Conservation (phyloP, 1,284 basidiomycete species). For the Irpex sp. region DNA sequence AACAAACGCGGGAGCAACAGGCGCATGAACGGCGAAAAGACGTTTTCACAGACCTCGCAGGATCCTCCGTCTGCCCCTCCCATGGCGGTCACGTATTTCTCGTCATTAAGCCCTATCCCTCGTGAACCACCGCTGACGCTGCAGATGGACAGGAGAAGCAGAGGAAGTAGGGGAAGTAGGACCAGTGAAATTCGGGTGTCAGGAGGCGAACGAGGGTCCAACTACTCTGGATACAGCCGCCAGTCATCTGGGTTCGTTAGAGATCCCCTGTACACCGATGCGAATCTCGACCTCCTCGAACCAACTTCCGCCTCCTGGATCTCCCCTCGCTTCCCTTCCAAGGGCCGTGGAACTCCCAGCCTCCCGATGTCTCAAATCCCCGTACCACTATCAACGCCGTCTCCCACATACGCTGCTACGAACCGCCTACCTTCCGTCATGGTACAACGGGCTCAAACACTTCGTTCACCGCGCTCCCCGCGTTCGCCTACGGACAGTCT, state of each 20-base stretch:
- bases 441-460: not conserved
- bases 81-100: not conserved
- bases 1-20: not conserved
- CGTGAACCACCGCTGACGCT: not conserved
- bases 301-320: slow-evolving; percentile 4
- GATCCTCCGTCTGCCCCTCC: not conserved
- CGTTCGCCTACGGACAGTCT: slow-evolving; percentile 10
- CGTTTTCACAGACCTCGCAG: not conserved
- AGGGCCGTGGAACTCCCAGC: not conserved
- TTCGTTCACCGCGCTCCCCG: not conserved
- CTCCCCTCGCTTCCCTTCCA: not conserved
- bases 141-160: not conserved
- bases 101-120: not conserved
- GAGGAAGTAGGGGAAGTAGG: not conserved
- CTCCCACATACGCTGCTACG: not conserved
- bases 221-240: not conserved
- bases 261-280: slow-evolving; percentile 19
- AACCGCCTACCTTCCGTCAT: not conserved
- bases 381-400: slow-evolving; percentile 1
- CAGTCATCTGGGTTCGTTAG: slow-evolving; percentile 1
- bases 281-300: slow-evolving; percentile 11
- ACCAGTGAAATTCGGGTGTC: not conserved
- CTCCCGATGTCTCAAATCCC: slow-evolving; percentile 9
- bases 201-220: not conserved
- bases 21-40: not conserved